These are phyloP conservation scores for Microdochium nivale DNA, from an alignment of 2,329 filamentous ascomycete genomes.

Conservation along the genomic window DNA sequence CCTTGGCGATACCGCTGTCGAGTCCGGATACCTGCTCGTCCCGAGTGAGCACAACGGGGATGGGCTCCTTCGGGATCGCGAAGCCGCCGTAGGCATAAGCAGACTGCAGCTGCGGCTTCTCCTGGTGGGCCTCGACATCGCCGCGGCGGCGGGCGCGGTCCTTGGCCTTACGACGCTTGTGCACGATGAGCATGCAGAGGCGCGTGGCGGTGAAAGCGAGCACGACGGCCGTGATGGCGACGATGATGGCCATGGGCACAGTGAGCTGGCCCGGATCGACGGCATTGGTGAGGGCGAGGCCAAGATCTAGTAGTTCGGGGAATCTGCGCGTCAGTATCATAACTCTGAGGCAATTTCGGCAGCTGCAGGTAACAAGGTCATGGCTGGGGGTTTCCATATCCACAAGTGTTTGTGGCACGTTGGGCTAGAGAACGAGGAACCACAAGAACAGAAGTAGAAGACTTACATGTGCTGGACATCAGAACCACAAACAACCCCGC, in stretches of 20 bases:
- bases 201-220: constrained; percentile 74
- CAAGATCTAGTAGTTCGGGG: constrained; percentile 59
- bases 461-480: constrained; percentile 59
- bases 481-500: constrained; percentile 54
- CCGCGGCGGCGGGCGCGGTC: constrained; percentile 19
- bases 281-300: constrained; percentile 57
- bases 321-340: background rate
- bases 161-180: constrained; percentile 19
- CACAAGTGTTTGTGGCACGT: too few species aligned
- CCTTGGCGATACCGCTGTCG: constrained; percentile 45
- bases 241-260: constrained; percentile 69
- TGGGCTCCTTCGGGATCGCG: constrained; percentile 62
- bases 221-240: constrained; percentile 65
- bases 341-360: background rate
- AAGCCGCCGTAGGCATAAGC: constrained; percentile 47
- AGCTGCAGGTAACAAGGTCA: background rate
- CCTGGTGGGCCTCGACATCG: constrained; percentile 19
- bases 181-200: constrained; percentile 57
- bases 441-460: background rate
- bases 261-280: constrained; percentile 64
- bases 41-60: constrained; percentile 64
- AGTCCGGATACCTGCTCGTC: constrained; percentile 62
- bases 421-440: background rate
- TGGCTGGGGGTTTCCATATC: too few species aligned
- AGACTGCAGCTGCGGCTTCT: constrained; percentile 8